Evolutionary conservation across 148 eudicot genomes (phyloP).

Genomic region (Salicornia ramosissima): DNA sequence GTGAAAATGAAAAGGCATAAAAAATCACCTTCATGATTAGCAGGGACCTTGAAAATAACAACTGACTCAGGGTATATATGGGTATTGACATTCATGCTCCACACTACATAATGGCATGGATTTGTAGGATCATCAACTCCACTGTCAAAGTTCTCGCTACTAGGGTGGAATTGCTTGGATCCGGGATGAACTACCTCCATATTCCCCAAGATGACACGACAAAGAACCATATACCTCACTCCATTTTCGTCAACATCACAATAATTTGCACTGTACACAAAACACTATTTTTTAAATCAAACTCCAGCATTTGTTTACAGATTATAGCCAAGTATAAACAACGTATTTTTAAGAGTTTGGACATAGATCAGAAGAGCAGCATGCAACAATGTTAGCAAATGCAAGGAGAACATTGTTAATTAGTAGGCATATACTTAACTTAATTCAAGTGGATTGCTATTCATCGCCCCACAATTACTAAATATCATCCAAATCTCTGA

Average conservation of each 20-base stretch:
- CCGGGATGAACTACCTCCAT: slow-evolving; percentile 76
- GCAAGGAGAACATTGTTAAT: not conserved
- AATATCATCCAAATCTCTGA: no score
- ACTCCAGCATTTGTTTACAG: slow-evolving; percentile 9
- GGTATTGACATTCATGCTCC: slow-evolving; percentile 83
- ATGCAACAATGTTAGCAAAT: not conserved
- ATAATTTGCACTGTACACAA: slow-evolving; percentile 54
- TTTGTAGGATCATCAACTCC: slow-evolving; percentile 78
- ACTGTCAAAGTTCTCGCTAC: slow-evolving; percentile 73
- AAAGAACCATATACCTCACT: slow-evolving; percentile 56
- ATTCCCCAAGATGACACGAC: slow-evolving; percentile 93
- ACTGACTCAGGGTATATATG: slow-evolving; percentile 78
- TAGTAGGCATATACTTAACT: not conserved
- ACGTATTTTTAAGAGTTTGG: not conserved
- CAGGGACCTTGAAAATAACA: slow-evolving; percentile 77
- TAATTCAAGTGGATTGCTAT: no score
- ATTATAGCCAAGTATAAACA: slow-evolving; percentile 9
- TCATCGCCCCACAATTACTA: no score
- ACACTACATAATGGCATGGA: slow-evolving; percentile 65
- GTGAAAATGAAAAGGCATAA: slow-evolving; percentile 21
- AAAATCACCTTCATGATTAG: slow-evolving; percentile 60
- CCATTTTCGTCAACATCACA: slow-evolving; percentile 95
- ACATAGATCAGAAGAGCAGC: not conserved
- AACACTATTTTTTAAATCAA: slow-evolving; percentile 18
- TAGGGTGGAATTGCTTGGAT: slow-evolving; percentile 80